Evolutionary conservation across 257 asterid genomes (phyloP).

Genomic region (Thymus quinquecostatus): DNA sequence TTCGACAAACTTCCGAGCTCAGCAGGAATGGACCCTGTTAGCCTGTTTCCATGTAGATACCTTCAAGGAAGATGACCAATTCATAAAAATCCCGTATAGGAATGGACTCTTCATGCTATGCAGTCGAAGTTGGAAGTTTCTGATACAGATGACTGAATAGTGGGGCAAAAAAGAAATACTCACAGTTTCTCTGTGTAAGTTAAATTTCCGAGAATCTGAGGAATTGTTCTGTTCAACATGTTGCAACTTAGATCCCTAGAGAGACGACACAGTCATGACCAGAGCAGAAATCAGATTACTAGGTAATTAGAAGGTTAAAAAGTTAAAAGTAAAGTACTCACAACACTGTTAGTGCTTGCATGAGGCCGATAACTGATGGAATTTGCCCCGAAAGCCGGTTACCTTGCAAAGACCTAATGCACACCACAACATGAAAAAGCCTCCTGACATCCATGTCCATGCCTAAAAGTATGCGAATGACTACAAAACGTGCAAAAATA

Average conservation of each 20-base stretch:
- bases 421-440: slow-evolving; percentile 2
- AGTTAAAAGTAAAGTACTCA: slow-evolving; percentile 40
- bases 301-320: too few species aligned
- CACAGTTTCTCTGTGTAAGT: slow-evolving; percentile 87
- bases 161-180: slow-evolving; percentile 24
- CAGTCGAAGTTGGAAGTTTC: too few species aligned
- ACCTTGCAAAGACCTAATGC: slow-evolving; percentile 53
- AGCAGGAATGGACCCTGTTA: slow-evolving; percentile 82
- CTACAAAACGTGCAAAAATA: neutral
- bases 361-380: slow-evolving; percentile 85
- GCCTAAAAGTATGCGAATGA: neutral
- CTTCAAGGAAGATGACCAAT: slow-evolving; percentile 38
- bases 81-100: neutral
- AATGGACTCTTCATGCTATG: neutral
- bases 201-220: slow-evolving; percentile 86
- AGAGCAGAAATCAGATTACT: neutral
- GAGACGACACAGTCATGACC: neutral
- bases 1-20: slow-evolving; percentile 91
- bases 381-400: slow-evolving; percentile 69
- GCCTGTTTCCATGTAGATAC: slow-evolving; percentile 84
- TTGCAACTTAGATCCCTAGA: slow-evolving; percentile 84
- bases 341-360: slow-evolving; percentile 98
- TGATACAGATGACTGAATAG: too few species aligned
- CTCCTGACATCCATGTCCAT: neutral
- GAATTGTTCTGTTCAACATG: slow-evolving; percentile 76